These are phyloP conservation scores for Leishmania turanica DNA, from an alignment of 208 protist genomes.

Conservation along the genomic window DNA sequence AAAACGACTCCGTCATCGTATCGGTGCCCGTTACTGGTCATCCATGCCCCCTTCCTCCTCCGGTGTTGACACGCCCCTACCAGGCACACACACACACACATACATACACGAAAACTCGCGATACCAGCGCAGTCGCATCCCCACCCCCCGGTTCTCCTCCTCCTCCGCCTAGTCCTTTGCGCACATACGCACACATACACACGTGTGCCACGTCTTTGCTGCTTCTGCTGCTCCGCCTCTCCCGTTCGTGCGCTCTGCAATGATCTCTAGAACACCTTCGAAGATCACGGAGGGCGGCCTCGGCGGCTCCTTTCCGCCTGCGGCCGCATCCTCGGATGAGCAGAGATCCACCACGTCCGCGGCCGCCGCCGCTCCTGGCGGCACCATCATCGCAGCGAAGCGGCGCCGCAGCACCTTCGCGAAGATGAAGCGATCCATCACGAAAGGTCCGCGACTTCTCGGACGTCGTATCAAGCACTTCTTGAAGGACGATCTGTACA, in stretches of 20 bases:
- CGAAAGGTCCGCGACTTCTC: slow-evolving; percentile 59
- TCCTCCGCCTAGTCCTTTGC: background rate
- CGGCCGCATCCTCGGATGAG: background rate
- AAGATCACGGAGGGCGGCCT: background rate
- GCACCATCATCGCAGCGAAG: slow-evolving; percentile 15
- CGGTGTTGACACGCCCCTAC: background rate
- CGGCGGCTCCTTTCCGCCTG: background rate
- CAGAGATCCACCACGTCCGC: background rate
- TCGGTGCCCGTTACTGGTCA: background rate
- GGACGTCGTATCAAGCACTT: slow-evolving; percentile 71
- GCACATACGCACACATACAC: background rate
- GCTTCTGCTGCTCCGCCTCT: background rate
- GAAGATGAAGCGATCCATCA: slow-evolving; percentile 40
- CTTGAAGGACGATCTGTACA: slow-evolving; percentile 65
- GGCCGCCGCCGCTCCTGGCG: slow-evolving; percentile 1
- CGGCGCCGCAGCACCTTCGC: slow-evolving; percentile 18
- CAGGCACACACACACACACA: background rate
- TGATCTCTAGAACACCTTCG: background rate
- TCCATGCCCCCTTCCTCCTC: background rate
- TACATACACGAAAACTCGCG: no score
- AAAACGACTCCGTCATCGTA: background rate
- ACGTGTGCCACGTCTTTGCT: background rate
- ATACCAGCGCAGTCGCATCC: background rate
- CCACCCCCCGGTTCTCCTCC: background rate
- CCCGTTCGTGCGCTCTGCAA: background rate